These are phyloP conservation scores for Acaromyces ingoldii DNA, from an alignment of 1,284 basidiomycete genomes.

Conservation along the genomic window DNA sequence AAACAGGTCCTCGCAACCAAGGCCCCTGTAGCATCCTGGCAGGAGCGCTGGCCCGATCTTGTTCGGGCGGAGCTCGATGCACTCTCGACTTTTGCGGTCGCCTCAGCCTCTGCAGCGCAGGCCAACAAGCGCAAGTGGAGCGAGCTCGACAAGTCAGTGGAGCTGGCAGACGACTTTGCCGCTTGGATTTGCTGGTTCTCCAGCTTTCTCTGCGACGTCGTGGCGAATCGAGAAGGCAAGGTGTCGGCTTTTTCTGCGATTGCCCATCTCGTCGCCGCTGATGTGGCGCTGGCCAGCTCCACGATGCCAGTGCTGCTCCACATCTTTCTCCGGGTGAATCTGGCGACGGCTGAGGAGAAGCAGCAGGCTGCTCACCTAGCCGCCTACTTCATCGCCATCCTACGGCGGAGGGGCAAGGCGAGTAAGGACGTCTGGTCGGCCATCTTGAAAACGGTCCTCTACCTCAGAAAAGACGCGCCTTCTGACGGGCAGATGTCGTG, in stretches of 20 bases:
- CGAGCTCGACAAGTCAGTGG: too few relatives aligned
- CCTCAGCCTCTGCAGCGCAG: too few relatives aligned
- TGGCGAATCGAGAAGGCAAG: conserved; percentile 54
- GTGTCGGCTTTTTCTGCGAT: conserved; percentile 69
- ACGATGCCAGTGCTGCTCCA: conserved; percentile 73
- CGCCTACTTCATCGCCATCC: conserved; percentile 52
- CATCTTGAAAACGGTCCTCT: conserved; percentile 72
- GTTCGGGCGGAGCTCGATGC: too few relatives aligned
- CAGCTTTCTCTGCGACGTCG: conserved; percentile 61
- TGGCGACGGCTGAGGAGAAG: background rate
- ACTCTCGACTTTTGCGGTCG: too few relatives aligned
- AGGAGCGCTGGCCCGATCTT: too few relatives aligned
- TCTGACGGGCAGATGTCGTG: conserved; percentile 54
- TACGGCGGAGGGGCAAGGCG: conserved; percentile 56
- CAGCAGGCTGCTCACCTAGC: conserved; percentile 20
- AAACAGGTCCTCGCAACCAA: too few relatives aligned
- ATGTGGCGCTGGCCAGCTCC: conserved; percentile 62
- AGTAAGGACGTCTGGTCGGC: conserved; percentile 59
- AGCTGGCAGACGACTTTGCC: conserved; percentile 55
- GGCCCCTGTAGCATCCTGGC: too few relatives aligned
- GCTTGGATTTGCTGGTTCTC: conserved; percentile 67
- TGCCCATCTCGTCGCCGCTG: conserved; percentile 59
- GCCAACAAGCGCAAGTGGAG: too few relatives aligned
- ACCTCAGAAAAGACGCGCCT: conserved; percentile 64
- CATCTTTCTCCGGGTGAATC: conserved; percentile 49